A percentile compares a stretch with the other conserved stretches of the same genome.
phyloP scores from a whole-genome alignment of 306 rosid species.

The Carpinus viminea region DNA sequence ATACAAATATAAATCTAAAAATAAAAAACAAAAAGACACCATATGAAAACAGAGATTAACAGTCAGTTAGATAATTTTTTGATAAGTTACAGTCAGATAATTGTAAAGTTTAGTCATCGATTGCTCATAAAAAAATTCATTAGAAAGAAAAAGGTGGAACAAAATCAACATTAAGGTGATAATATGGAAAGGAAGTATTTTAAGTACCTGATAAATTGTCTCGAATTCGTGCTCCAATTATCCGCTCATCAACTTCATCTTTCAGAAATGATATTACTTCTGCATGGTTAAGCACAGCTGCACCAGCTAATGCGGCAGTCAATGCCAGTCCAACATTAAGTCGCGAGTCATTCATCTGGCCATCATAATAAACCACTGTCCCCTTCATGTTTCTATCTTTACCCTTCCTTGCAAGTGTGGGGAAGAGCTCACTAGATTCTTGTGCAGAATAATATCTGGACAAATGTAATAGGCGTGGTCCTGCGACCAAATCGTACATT shows the following conservation, averaged over 20 bases:
- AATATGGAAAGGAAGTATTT: conserved; percentile 2
- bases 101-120: background rate
- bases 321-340: conserved; percentile 93
- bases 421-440: conserved; percentile 90
- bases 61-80: background rate
- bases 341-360: conserved; percentile 98
- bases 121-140: background rate
- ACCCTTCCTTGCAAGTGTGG: conserved; percentile 81
- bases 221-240: conserved; percentile 82
- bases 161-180: background rate
- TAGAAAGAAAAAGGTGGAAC: background rate
- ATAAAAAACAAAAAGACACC: background rate
- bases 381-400: conserved; percentile 71
- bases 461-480: conserved; percentile 72
- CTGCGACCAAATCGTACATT: conserved; percentile 95
- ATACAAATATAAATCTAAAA: background rate
- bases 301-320: conserved; percentile 96
- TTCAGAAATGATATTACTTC: conserved; percentile 83
- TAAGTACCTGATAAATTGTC: conserved; percentile 77
- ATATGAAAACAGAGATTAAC: background rate
- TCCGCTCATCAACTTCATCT: conserved; percentile 66
- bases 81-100: background rate
- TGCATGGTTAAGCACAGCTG: conserved; percentile 95
- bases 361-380: conserved; percentile 95
- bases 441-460: conserved; percentile 90